A percentile compares a stretch with the other conserved stretches of the same genome.
Evolutionary conservation across 352 stramenopile genomes (phyloP).

Genomic region (Phytophthora melonis): DNA sequence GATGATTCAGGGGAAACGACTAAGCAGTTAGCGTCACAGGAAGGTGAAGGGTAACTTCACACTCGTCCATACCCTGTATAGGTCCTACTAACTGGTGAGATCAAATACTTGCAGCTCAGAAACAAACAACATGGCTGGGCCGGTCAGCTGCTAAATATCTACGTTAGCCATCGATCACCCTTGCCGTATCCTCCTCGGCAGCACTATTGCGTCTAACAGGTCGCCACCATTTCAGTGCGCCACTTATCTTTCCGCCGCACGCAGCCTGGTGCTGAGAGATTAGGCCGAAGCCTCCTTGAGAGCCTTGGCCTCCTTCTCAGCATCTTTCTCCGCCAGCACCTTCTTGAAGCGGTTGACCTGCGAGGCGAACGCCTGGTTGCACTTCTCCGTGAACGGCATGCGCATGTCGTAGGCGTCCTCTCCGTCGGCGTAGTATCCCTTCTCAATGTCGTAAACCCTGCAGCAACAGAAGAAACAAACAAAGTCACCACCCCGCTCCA

Average conservation of each 20-base stretch:
- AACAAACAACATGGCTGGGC: constrained; percentile 13
- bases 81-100: neutral
- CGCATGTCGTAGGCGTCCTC: constrained; percentile 99
- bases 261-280: constrained; percentile 7
- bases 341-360: constrained; percentile 89
- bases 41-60: no score
- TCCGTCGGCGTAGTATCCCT: constrained; percentile 99
- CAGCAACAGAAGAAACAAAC: neutral
- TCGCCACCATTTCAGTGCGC: constrained; percentile 3
- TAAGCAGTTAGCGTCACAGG: neutral
- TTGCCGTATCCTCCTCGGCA: constrained; percentile 15
- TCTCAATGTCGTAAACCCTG: constrained; percentile 98
- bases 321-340: constrained; percentile 76
- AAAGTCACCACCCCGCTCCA: neutral
- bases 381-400: constrained; percentile 94
- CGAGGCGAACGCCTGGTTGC: constrained; percentile 85
- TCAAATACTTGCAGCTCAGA: neutral
- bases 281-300: constrained; percentile 34
- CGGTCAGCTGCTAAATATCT: constrained; percentile 45
- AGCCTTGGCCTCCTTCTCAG: constrained; percentile 38
- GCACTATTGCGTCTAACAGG: constrained; percentile 36
- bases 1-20: neutral
- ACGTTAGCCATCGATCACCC: constrained; percentile 42
- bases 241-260: constrained; percentile 1
- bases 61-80: neutral